Evolutionary conservation across 2,329 filamentous ascomycete species (phyloP).

Genomic region (Arthrobotrys sphaeroides): DNA sequence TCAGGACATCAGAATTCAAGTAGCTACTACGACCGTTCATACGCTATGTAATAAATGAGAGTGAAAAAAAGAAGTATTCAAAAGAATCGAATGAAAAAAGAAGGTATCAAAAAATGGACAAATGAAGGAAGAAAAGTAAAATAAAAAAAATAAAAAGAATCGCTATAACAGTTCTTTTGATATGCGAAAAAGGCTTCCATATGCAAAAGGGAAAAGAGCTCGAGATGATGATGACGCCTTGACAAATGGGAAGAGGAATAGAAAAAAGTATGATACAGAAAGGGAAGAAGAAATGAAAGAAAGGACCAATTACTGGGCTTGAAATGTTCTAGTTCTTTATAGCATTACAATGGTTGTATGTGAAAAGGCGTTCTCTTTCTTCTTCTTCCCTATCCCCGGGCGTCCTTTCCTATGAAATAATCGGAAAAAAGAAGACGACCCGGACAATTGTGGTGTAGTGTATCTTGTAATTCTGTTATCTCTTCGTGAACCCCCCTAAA

Average conservation of each 20-base stretch:
- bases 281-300: background rate
- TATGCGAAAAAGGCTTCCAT: background rate
- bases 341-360: slow-evolving; percentile 13
- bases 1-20: slow-evolving; percentile 19
- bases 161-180: slow-evolving; percentile 49
- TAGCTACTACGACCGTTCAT: slow-evolving; percentile 34
- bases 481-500: slow-evolving; percentile 4
- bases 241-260: slow-evolving; percentile 21
- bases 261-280: slow-evolving; percentile 29
- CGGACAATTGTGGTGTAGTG: background rate
- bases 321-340: background rate
- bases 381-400: background rate
- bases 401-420: background rate
- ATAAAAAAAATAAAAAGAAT: slow-evolving; percentile 9
- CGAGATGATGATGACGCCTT: slow-evolving; percentile 34
- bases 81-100: background rate
- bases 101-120: slow-evolving; percentile 9
- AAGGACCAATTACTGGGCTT: slow-evolving; percentile 6
- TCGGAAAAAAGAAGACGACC: background rate
- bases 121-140: slow-evolving; percentile 14
- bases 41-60: slow-evolving; percentile 26
- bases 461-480: background rate
- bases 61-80: background rate
- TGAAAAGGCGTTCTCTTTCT: too few species aligned
- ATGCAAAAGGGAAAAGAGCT: slow-evolving; percentile 18